Evolutionary conservation across 2,329 filamentous ascomycete species (phyloP), one percentile per base, ranked within the genome.

Genomic region (Tolypocladium inflatum): DNA sequence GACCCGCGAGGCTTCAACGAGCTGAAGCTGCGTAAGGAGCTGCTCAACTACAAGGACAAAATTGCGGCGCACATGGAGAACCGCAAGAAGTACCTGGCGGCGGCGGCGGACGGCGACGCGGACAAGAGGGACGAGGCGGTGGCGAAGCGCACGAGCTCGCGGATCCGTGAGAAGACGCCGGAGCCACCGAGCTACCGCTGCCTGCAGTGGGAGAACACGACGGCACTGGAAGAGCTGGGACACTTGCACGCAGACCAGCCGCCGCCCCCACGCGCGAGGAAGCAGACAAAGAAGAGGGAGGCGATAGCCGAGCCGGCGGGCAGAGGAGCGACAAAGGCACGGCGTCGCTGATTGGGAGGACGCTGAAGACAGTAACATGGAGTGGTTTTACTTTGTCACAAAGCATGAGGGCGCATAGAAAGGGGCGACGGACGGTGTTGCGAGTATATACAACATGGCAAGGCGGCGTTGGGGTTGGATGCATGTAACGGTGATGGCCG

Each of bases 1-100:
- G 93, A 99, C 67, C 82, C 87, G 15, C 88, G 90, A 19, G 94
- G 94, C 1, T 80, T 88, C 63, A 91, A 96, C 62, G 94, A 99
- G 74, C 76, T 88, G 62, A 92, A 91, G 68, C 79, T 99, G 55
- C 85, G 88, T 60, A 97, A 97, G 73, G 93, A 97, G 71, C 80
- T 99, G 4, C 77, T 87, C 55, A 75, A 80, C 23, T 96, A 88
- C 75, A 86, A 85, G 55, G 86, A 92, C 45, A 84, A 85, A 66
- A 96, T 97, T 62, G 76, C 81, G 30, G 80, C 82, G 61, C 85
- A 91, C 67, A 97, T 97, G 92, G 79, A 86, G 65, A 87, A 86
- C 67, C 87, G 95, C 61, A 84, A 84, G 61, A 78, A 81, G 63
- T 96, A 96, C 66, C 79, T 82, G 38, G 69, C 73, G 1, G 69